Evolutionary conservation across 345 rosid species (phyloP).

Genomic region (Populus pruinosa): DNA sequence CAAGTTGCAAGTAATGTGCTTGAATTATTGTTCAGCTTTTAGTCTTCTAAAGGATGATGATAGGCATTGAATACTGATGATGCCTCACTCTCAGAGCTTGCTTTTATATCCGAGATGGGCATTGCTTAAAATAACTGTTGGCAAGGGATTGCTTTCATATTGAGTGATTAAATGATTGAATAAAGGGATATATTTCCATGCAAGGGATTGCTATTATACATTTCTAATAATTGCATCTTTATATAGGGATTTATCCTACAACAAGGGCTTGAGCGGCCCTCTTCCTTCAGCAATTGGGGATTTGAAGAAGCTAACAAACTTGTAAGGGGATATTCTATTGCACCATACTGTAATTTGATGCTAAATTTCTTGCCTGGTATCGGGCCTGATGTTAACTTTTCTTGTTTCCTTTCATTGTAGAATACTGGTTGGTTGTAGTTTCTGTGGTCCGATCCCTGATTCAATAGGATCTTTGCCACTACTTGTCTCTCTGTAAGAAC

Average conservation of each 20-base stretch:
- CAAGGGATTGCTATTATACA: neutral
- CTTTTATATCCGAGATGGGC: neutral
- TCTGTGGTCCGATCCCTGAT: constrained; percentile 65
- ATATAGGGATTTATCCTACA: constrained; percentile 80
- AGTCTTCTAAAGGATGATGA: neutral
- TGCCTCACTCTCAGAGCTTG: neutral
- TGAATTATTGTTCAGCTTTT: neutral
- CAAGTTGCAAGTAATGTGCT: neutral
- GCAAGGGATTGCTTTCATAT: neutral
- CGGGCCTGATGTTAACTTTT: neutral
- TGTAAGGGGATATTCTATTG: constrained; percentile 46
- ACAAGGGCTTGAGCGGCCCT: constrained; percentile 54
- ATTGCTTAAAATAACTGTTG: neutral
- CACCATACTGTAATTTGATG: neutral
- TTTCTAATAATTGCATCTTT: constrained; percentile 18
- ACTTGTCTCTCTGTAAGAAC: constrained; percentile 58
- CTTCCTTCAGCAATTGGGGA: constrained; percentile 59
- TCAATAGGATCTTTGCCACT: constrained; percentile 53
- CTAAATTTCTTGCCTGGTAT: neutral
- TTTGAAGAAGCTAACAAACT: constrained; percentile 48
- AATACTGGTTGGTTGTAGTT: constrained; percentile 67
- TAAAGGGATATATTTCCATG: neutral
- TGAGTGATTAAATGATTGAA: neutral
- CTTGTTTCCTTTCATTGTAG: constrained; percentile 32
- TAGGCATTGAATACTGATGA: neutral